phyloP scores from a whole-genome alignment of 2,329 filamentous ascomycete genomes.

The Sarocladiaceae sp. region DNA sequence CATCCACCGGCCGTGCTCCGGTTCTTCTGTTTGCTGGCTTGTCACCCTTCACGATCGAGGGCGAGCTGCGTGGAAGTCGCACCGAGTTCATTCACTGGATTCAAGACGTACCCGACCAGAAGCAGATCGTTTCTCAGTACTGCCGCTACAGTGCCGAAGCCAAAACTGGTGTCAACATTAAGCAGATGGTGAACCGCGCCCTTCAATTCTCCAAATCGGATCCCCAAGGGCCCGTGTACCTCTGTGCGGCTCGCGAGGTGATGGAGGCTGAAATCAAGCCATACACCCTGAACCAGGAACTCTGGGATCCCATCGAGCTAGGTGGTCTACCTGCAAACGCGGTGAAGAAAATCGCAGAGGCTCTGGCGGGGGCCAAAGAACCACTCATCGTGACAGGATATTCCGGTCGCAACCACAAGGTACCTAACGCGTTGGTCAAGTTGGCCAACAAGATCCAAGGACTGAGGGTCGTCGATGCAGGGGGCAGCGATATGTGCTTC shows the following conservation, averaged over 20 bases:
- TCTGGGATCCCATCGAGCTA: conserved; percentile 66
- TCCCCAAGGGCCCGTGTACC: conserved; percentile 73
- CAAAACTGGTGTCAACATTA: conserved; percentile 77
- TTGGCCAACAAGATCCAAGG: conserved; percentile 63
- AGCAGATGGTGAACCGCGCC: conserved; percentile 82
- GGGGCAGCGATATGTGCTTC: conserved; percentile 77
- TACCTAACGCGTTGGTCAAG: conserved; percentile 55
- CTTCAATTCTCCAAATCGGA: conserved; percentile 74
- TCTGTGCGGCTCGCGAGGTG: conserved; percentile 71
- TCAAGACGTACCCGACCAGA: conserved; percentile 77
- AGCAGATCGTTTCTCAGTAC: conserved; percentile 75
- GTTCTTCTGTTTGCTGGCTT: conserved; percentile 74
- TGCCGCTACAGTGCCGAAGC: conserved; percentile 79
- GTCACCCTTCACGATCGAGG: conserved; percentile 70
- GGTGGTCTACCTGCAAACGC: conserved; percentile 50
- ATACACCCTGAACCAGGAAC: conserved; percentile 59
- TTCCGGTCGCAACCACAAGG: conserved; percentile 59
- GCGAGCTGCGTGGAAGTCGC: conserved; percentile 68
- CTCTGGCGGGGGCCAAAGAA: conserved; percentile 55
- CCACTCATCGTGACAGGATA: conserved; percentile 69
- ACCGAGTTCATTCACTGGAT: conserved; percentile 87
- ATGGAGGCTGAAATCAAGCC: conserved; percentile 80
- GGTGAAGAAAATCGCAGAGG: conserved; percentile 51
- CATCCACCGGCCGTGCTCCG: conserved; percentile 66
- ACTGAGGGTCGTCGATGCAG: conserved; percentile 66